Evolutionary conservation across 2,329 filamentous ascomycete species (phyloP).

Genomic region (Bimuria novae-zelandiae): DNA sequence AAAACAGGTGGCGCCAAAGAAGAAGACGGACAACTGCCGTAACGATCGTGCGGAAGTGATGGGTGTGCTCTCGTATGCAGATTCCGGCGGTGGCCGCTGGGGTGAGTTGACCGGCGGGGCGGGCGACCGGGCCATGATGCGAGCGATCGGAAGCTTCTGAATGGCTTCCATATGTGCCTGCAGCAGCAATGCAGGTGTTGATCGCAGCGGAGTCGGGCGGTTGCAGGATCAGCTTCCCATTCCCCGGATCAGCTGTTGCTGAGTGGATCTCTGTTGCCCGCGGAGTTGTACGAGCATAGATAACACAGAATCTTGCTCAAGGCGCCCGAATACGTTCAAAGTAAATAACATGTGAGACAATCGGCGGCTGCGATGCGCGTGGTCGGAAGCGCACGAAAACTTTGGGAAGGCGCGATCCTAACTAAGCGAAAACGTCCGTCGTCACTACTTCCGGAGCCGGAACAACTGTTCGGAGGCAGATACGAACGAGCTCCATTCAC

Average conservation of each 20-base stretch:
- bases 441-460: neutral
- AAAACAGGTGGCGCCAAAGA: conserved; percentile 77
- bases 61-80: conserved; percentile 34
- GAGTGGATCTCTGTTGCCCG: neutral
- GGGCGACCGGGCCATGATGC: conserved; percentile 32
- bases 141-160: conserved; percentile 24
- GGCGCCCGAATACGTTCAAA: neutral
- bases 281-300: conserved; percentile 19
- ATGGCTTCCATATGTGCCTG: conserved; percentile 25
- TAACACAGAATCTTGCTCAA: neutral
- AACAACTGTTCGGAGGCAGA: too few species aligned
- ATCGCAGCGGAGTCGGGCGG: conserved; percentile 16
- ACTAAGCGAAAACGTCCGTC: neutral
- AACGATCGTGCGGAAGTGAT: conserved; percentile 56
- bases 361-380: neutral
- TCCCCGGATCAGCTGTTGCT: conserved; percentile 16
- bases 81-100: conserved; percentile 22
- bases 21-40: conserved; percentile 71
- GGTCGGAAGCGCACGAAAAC: neutral
- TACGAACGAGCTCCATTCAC: too few species aligned
- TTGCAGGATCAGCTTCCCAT: conserved; percentile 27
- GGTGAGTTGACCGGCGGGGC: conserved; percentile 23
- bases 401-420: conserved; percentile 15
- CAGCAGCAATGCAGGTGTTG: conserved; percentile 15
- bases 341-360: neutral